Evolutionary conservation across 2,329 filamentous ascomycete genomes (phyloP), one percentile per base, ranked within the genome.

Genomic region (Chrysoporthe austroafricana): DNA sequence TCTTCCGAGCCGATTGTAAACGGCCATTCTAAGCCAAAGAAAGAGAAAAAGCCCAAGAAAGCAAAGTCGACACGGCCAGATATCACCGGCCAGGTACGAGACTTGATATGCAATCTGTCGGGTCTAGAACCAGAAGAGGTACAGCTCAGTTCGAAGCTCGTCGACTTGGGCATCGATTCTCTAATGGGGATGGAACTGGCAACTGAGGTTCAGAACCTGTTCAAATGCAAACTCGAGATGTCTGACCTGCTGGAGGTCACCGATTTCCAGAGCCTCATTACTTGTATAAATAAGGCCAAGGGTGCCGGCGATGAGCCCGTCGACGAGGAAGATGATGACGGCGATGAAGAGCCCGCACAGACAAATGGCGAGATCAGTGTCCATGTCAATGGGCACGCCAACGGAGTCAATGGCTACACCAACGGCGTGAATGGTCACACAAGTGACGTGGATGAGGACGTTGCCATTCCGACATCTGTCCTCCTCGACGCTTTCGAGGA

Each of bases 161-260:
- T 74, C 6, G 79, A 83, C 54, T 65, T 84, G 2, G 83, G 83
- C 0, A 83, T 85, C 43, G 83, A 85, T 71, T 85, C 83, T 0
- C 75, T 85, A 0, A 81, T 84, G 78, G 80, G 76, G 0, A 84
- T 83, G 79, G 83, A 85, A 70, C 69, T 85, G 62, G 77, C 74
- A 0, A 76, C 76, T 2, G 83, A 84, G 62, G 69, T 83, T 3
- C 78, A 82, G 59, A 65, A 66, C 1, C 69, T 70, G 0, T 82
- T 85, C 67, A 74, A 77, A 4, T 75, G 74, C 62, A 75, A 63
- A 56, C 61, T 70, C 26, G 36, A 43, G 7, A 60, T 43, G 6
- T 43, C 34, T 21, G 57, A 60, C 34, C 21, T 65, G 50, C 60
- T 67, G 61, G 50, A 43, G 7, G 54, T 59, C 7, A 54, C 44